Conservation (phyloP, 2,329 filamentous ascomycete genomes). For the Pseudogymnoascus pannorum region DNA sequence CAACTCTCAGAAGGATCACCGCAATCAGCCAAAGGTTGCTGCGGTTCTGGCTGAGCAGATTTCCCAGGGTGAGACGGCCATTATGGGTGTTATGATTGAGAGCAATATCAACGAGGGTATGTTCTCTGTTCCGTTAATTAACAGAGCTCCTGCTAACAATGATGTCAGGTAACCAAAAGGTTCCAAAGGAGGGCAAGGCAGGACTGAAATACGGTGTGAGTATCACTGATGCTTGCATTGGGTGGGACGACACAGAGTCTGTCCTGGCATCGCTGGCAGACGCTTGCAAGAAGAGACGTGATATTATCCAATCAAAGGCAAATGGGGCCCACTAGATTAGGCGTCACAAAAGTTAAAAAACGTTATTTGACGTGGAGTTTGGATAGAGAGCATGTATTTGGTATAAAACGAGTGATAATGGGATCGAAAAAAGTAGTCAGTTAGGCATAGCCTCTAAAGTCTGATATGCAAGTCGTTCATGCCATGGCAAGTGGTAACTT, state of each 20-base stretch:
- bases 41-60: constrained; percentile 77
- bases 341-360: neutral
- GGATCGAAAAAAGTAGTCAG: constrained; percentile 3
- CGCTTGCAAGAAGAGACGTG: constrained; percentile 62
- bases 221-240: constrained; percentile 96
- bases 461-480: neutral
- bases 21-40: constrained; percentile 93
- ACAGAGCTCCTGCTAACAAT: constrained; percentile 9
- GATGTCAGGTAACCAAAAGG: constrained; percentile 70
- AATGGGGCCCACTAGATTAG: neutral
- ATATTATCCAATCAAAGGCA: neutral
- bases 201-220: constrained; percentile 89
- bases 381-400: constrained; percentile 4
- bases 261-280: constrained; percentile 72
- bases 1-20: constrained; percentile 92
- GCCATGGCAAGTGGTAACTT: constrained; percentile 67
- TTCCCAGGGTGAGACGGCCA: constrained; percentile 69
- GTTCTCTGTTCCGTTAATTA: constrained; percentile 19
- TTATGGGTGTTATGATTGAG: constrained; percentile 99
- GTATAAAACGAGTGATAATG: constrained; percentile 8
- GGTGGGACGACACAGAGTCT: constrained; percentile 81
- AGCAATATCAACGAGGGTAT: constrained; percentile 89
- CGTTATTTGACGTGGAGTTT: constrained; percentile 6
- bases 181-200: constrained; percentile 75
- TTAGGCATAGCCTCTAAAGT: neutral